Percentiles rank a stretch among this genome's conserved stretches.
phyloP scores from a whole-genome alignment of 2,329 filamentous ascomycete species.

The Xylariaceae sp. region DNA sequence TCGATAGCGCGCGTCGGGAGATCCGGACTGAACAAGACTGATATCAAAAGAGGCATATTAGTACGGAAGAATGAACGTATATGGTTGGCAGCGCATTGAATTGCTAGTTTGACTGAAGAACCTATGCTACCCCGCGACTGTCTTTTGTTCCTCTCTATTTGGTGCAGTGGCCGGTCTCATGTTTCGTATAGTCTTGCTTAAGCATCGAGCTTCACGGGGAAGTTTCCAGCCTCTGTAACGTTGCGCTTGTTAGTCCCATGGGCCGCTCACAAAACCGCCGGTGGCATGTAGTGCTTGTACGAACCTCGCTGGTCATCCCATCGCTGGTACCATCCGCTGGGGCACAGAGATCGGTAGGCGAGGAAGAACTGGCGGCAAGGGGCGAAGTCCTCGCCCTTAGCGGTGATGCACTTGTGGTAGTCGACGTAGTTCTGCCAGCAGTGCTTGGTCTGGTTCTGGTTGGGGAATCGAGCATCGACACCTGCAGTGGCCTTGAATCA shows the following conservation, averaged over 20 bases:
- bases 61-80: conserved; percentile 1
- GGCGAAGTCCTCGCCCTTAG: conserved; percentile 97
- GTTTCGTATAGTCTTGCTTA: conserved; percentile 35
- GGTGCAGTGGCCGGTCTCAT: conserved; percentile 4
- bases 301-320: conserved; percentile 97
- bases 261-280: not conserved
- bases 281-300: conserved; percentile 32
- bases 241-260: conserved; percentile 24
- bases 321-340: conserved; percentile 84
- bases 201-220: conserved; percentile 60
- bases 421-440: conserved; percentile 99
- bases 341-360: conserved; percentile 96
- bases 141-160: conserved; percentile 15
- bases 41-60: conserved; percentile 7
- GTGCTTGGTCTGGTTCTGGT: conserved; percentile 98
- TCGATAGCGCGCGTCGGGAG: not conserved
- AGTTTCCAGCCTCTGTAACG: conserved; percentile 57
- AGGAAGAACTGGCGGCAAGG: conserved; percentile 96
- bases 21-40: not conserved
- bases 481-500: conserved; percentile 49
- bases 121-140: conserved; percentile 26
- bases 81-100: conserved; percentile 19
- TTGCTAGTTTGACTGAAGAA: conserved; percentile 23
- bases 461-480: conserved; percentile 98
- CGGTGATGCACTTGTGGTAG: conserved; percentile 98